Evolutionary conservation across 2,329 filamentous ascomycete genomes (phyloP), one percentile per base, ranked within the genome.

Genomic region (Calonectria hawksworthii): DNA sequence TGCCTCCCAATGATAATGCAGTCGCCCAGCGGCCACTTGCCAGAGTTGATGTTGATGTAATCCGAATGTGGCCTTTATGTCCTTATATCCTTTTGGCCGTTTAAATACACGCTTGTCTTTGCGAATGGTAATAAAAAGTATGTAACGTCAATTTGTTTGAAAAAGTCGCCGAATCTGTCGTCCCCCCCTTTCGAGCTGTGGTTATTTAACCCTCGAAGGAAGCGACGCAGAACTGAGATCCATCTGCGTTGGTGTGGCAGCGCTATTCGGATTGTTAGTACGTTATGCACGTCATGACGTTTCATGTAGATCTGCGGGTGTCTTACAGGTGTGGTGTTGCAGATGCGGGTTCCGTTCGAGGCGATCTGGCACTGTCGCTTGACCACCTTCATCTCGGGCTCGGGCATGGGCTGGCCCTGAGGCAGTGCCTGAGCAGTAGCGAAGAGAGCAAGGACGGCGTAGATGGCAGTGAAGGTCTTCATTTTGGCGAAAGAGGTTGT

Each of bases 21-120:
- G 56, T 63, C 56, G 56, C 56, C 54, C 56, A 63, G 56, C 56
- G 56, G 56, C 56, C 23, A 63, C 56, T 16, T 21, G 36, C 56
- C 56, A 63, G 38, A 41, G 36, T 63, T 41, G 36, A 41, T 63
- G 36, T 63, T 41, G 36, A 41, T 63, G 38, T 38, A 30, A 36
- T 63, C 56, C 32, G n/a, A 41, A 63, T 63, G 36, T 7, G 56
- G 36, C 56, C 56, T 41, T 63, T 34, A 34, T 28, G 21, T 63
- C 56, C 38, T 59, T n/a, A n/a, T n/a, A n/a, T n/a, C n/a, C n/a
- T 56, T 38, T 41, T 41, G 56, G 34, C 56, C 23, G 23, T 14
- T 21, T 41, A 63, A 63, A 63, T 63, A 63, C 56, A 63, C 56
- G 56, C 56, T 63, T 21, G 23, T 63, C 56, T 61, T 61, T 38